Evolutionary conservation across 2,329 filamentous ascomycete genomes (phyloP).

Genomic region (Beauveria caledonica): DNA sequence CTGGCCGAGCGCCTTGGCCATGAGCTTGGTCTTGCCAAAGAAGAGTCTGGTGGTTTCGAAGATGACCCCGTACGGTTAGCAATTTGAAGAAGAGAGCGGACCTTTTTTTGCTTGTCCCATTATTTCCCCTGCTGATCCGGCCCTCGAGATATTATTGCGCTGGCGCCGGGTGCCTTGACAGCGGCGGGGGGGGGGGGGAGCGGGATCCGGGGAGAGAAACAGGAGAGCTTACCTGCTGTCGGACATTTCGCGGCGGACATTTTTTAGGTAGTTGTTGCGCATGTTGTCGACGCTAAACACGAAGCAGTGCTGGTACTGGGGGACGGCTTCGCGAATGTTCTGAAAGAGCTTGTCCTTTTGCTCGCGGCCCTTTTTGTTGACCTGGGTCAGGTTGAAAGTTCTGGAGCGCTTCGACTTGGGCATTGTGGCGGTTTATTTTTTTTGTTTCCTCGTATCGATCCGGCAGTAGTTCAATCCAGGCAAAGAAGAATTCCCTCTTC

Average conservation of each 20-base stretch:
- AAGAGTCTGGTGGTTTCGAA: constrained; percentile 52
- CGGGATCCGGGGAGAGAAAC: background rate
- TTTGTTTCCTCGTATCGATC: background rate
- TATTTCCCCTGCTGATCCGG: background rate
- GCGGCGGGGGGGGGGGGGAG: background rate
- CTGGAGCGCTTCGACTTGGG: constrained; percentile 92
- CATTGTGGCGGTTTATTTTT: constrained; percentile 48
- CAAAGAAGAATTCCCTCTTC: background rate
- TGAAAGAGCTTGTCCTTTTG: constrained; percentile 83
- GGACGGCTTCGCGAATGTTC: constrained; percentile 77
- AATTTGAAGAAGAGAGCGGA: too few relatives aligned
- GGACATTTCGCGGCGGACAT: constrained; percentile 73
- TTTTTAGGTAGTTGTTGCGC: constrained; percentile 94
- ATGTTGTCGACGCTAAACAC: constrained; percentile 94
- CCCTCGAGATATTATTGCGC: too few relatives aligned
- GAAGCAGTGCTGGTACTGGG: constrained; percentile 83
- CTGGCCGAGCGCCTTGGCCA: constrained; percentile 86
- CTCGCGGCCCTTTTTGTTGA: constrained; percentile 86
- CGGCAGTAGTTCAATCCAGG: background rate
- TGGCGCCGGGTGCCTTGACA: background rate
- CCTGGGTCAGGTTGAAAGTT: constrained; percentile 83
- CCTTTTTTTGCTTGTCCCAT: background rate
- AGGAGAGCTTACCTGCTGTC: constrained; percentile 66
- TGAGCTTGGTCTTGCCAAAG: constrained; percentile 99
- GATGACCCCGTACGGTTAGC: background rate